Base-by-base conservation (phyloP, 306 rosid species). In the Crataegus laevigata region DNA sequence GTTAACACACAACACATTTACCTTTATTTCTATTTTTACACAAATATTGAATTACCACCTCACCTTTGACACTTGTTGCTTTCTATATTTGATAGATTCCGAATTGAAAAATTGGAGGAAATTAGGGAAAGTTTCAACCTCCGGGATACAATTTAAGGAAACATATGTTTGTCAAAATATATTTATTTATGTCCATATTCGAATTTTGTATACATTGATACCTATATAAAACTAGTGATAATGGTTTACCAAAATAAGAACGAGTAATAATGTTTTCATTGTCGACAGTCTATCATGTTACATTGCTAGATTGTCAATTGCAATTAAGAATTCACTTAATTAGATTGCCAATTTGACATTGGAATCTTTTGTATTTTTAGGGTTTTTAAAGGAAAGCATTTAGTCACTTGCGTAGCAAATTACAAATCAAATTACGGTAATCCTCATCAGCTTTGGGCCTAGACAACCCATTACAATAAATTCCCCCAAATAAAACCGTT, bases 401-500 rank as follows among this genome's bases (percentile, higher is more conserved):
- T 38, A 38, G 11, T 8, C 42, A 38, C 11, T 40, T 40, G 12
- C 12, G 12, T 40, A 9, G 11, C 43, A 40, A 40, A 8, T 9
- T 47, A 47, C 54, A 47, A 47, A 47, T 47, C 19, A 47, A 50
- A 50, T 50, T 4, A 57, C 11, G 3, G 3, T 57, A 57, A 3
- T n/a, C 34, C 75, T 57, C 54, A 36, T 72, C 54, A 4, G 36
- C 25, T 18, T 59, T 18, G 6, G 38, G 34, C 66, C 63, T 71
- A 10, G 26, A 3, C 34, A 54, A 32, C 30, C 14, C 2, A 57
- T 32, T 25, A 9, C 76, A 72, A 42, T 79, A 28, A 66, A 59
- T 73, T 54, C 43, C 34, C 68, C 10, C 17, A 17, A 55, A 75
- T 58, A 69, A 3, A 38, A 63, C 83, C 80, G 75, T 79, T 78